Base-by-base conservation (phyloP, 176 grass and related monocot genomes). In the Aegilops umbellulata region DNA sequence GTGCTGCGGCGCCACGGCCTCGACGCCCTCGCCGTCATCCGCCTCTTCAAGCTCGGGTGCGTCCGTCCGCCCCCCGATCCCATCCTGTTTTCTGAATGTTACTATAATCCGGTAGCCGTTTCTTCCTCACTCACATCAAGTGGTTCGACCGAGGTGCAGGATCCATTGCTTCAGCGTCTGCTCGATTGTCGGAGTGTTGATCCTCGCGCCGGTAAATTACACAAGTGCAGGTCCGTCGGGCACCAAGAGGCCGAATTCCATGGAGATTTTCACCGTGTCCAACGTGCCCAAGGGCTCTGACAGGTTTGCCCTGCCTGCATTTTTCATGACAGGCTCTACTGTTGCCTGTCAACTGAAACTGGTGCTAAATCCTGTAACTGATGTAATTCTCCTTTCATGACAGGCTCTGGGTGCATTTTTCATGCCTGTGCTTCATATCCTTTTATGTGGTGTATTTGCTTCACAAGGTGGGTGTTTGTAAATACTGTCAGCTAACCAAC, bases 381-480 rank as follows among this genome's bases (percentile, higher is more conserved):
- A 86, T 58, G 11, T 26, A 26, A 38, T 30, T 65, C 4, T 64
- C 29, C 38, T 87, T 81, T 86, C 30, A 42, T 90, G 70, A 73
- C 88, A 97, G 95, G 90, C 88, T 97, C 41, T 97, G 95, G 95
- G 86, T 97, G n/a, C 95, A 97, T 61, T 97, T 92, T 83, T 77
- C 88, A 78, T 94, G 90, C 84, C 78, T 97, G 19, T 94, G 88
- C 38, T 91, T 94, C 77, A 93, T 97, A 89, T 97, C 90, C 42
- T 91, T 91, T 69, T 92, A 87, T 86, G 90, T 89, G 71, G 47
- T 87, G 39, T 94, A 94, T 86, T 90, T 97, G 74, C 90, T 97
- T 34, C 89, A 97, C 86, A 86, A 88, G 90, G 94, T 97, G 12
- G 27, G 72, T 49, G 24, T 2, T 79, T 77, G 57, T 71, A 24